Conservation (phyloP, 2,329 filamentous ascomycete species). For the Penicillium griseofulvum region DNA sequence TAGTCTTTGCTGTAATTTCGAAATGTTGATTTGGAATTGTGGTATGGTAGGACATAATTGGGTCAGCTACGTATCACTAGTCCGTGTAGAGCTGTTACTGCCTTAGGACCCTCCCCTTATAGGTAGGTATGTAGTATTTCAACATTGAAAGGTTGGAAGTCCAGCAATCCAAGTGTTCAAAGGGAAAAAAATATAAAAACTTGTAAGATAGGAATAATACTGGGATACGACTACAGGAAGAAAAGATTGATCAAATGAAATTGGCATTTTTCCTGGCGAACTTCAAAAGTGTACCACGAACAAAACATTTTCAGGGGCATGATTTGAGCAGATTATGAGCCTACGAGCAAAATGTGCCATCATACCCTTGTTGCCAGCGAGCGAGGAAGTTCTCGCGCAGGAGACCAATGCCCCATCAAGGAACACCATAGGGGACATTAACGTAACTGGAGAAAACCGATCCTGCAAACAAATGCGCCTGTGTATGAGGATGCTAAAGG, state of each 20-base stretch:
- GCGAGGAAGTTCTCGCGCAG: slow-evolving; percentile 7
- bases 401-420: slow-evolving; percentile 13
- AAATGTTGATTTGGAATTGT: background rate
- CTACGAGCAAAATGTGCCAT: slow-evolving; percentile 4
- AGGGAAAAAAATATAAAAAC: background rate
- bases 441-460: slow-evolving; percentile 27
- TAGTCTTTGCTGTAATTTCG: background rate
- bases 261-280: slow-evolving; percentile 21
- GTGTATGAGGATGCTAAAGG: slow-evolving; percentile 42
- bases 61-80: background rate
- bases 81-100: background rate
- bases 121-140: background rate
- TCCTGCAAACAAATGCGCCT: slow-evolving; percentile 38
- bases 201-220: background rate
- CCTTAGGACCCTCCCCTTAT: background rate
- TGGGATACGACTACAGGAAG: background rate
- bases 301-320: slow-evolving; percentile 14
- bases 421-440: slow-evolving; percentile 22
- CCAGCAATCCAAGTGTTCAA: background rate
- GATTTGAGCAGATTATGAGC: slow-evolving; percentile 8
- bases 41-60: background rate
- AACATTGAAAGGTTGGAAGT: slow-evolving; percentile 10
- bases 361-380: slow-evolving; percentile 15
- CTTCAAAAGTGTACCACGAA: slow-evolving; percentile 14
- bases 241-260: slow-evolving; percentile 1